A percentile compares a stretch with the other conserved stretches of the same genome.
Conservation (phyloP, 495 filamentous ascomycete genomes). For the Penicillium atrosanguineum region DNA sequence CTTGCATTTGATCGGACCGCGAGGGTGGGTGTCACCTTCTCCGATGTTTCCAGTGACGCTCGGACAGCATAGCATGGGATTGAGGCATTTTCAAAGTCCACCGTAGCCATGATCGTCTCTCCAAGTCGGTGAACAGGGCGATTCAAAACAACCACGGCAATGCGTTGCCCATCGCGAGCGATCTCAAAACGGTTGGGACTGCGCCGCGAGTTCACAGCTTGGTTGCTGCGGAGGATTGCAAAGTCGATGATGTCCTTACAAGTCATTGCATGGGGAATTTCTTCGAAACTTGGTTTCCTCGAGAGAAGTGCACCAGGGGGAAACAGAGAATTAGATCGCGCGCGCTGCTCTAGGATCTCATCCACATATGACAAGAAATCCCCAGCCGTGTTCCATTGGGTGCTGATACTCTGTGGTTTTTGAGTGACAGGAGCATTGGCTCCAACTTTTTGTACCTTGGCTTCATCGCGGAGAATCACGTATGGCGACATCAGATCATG, state of each 20-base stretch:
- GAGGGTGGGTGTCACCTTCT: conserved; percentile 72
- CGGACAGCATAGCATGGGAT: conserved; percentile 79
- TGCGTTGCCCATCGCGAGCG: conserved; percentile 77
- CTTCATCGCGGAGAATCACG: conserved; percentile 83
- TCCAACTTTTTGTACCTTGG: conserved; percentile 46
- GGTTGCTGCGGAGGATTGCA: conserved; percentile 79
- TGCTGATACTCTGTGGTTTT: conserved; percentile 43
- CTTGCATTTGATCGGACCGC: conserved; percentile 82
- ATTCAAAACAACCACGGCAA: conserved; percentile 83
- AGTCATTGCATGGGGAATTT: conserved; percentile 37
- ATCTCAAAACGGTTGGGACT: conserved; percentile 91
- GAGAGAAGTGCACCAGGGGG: conserved; percentile 71
- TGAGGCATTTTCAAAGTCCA: conserved; percentile 74
- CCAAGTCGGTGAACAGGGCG: conserved; percentile 90
- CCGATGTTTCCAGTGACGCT: conserved; percentile 71
- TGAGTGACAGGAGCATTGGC: conserved; percentile 14
- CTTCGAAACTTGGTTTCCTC: conserved; percentile 47
- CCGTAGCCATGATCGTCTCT: conserved; percentile 74
- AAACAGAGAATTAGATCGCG: conserved; percentile 50
- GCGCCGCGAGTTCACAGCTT: conserved; percentile 55
- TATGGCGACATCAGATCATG: conserved; percentile 95
- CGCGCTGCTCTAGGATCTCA: conserved; percentile 63
- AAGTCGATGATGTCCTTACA: conserved; percentile 88
- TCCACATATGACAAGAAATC: conserved; percentile 80
- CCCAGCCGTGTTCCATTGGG: conserved; percentile 38